Evolutionary conservation across 2,329 filamentous ascomycete species (phyloP).

Genomic region (Arachnomyces sp.): DNA sequence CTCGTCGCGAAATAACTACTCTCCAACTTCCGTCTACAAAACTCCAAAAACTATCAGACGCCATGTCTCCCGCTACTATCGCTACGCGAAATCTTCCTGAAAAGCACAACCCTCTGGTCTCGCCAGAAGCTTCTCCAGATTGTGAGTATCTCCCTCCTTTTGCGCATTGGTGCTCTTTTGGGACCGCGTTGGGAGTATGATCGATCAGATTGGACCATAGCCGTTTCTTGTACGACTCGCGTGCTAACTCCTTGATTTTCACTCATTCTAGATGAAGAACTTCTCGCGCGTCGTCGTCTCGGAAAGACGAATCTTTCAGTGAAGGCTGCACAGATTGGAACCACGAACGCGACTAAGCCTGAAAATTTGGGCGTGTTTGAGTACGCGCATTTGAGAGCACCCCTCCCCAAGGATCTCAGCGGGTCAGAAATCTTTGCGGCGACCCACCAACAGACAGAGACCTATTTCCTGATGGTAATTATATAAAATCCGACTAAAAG

Average conservation of each 20-base stretch:
- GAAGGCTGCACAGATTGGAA: constrained; percentile 66
- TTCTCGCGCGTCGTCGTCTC: constrained; percentile 75
- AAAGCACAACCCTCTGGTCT: constrained; percentile 39
- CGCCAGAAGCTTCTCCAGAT: constrained; percentile 33
- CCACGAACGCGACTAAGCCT: constrained; percentile 61
- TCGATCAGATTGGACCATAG: neutral
- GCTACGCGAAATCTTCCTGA: constrained; percentile 39
- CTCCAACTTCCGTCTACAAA: constrained; percentile 1
- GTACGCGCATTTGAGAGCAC: constrained; percentile 89
- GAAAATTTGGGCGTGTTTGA: constrained; percentile 77
- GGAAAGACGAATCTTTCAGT: constrained; percentile 86
- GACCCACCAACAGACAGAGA: constrained; percentile 52
- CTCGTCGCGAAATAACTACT: too few species aligned
- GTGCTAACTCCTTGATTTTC: constrained; percentile 3
- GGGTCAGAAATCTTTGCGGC: constrained; percentile 86
- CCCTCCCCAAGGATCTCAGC: constrained; percentile 79
- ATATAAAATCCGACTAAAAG: neutral
- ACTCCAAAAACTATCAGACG: too few species aligned
- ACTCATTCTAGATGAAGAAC: constrained; percentile 52
- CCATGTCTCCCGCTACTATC: constrained; percentile 6
- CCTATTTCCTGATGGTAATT: constrained; percentile 84
- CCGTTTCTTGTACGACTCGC: constrained; percentile 8
- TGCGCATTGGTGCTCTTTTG: neutral
- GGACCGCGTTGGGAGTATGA: neutral
- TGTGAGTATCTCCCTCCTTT: constrained; percentile 32